Evolutionary conservation across 192 early-diverging fungal species (phyloP).

Genomic region (Bifiguratus adelaidae): DNA sequence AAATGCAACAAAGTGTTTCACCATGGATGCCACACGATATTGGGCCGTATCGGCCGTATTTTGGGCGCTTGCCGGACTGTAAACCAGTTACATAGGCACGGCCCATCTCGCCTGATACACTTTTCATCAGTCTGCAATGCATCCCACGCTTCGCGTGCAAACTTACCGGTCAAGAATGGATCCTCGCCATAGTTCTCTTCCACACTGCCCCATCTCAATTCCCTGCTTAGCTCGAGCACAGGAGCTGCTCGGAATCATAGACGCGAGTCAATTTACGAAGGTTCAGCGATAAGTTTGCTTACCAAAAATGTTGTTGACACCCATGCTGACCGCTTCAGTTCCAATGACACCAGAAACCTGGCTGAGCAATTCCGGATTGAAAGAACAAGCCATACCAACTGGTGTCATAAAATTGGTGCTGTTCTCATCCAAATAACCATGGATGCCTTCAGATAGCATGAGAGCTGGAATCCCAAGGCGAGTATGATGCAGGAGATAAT

Average conservation of each 20-base stretch:
- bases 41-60: neutral
- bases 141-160: no score
- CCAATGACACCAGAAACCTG: neutral
- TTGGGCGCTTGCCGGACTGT: neutral
- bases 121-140: no score
- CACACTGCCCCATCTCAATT: conserved; percentile 3
- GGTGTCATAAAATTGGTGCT: neutral
- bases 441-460: conserved; percentile 5
- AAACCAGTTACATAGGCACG: neutral
- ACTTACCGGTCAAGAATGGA: conserved; percentile 1
- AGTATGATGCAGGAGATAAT: neutral
- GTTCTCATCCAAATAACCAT: neutral
- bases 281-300: no score
- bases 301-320: conserved; percentile 1
- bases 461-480: neutral
- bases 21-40: neutral
- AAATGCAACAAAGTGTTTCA: conserved; percentile 4
- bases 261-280: no score
- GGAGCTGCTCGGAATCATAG: no score
- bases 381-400: conserved; percentile 3
- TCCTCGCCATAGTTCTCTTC: conserved; percentile 6
- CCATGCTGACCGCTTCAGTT: neutral
- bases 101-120: no score
- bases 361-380: conserved; percentile 1
- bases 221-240: conserved; percentile 2